Evolutionary conservation across 495 filamentous ascomycete species (phyloP), one percentile per base, ranked within the genome.

Genomic region (Cudoniella acicularis): DNA sequence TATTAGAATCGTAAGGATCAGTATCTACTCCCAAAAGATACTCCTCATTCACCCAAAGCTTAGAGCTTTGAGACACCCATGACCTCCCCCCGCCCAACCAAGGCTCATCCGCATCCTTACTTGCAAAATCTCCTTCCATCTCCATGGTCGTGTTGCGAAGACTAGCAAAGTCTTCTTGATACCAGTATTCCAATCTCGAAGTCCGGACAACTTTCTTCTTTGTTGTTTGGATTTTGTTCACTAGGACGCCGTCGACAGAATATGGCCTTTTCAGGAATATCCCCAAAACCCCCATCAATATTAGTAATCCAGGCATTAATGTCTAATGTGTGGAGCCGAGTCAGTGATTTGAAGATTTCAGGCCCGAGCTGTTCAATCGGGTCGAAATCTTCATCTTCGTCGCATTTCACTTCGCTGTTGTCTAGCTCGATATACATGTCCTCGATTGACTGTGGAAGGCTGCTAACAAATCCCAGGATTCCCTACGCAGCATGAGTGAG

Each of bases 71-170:
- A 41, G 36, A 41, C 36, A 41, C 36, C 36, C 36, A 41, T 41
- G 36, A 41, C 36, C 36, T 53, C 24, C 2, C n/a, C 10, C 50
- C 50, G 18, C 50, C 50, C 8, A 53, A 20, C 50, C 50, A 53
- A 27, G 50, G 24, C 26, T 53, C 50, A 27, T 53, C 50, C 10
- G 50, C 50, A 53, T 53, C 50, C 17, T 53, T 40, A n/a, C 50
- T 26, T 21, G 27, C 24, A 40, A 53, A 53, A 53, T 30, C 23
- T n/a, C 50, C 50, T 16, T 53, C 50, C 17, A 53, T 20, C 24
- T 53, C 50, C 22, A 30, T 16, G n/a, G 50, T 30, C 16, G 22
- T 20, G 18, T 27, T 53, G 24, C 10, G 27, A 2, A 53, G 3
- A 16, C 6, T 16, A 9, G 50, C 27, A 17, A 17, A 17, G 22